Evolutionary conservation across 2,329 filamentous ascomycete genomes (phyloP).

Genomic region (Pseudogymnoascus sp.): DNA sequence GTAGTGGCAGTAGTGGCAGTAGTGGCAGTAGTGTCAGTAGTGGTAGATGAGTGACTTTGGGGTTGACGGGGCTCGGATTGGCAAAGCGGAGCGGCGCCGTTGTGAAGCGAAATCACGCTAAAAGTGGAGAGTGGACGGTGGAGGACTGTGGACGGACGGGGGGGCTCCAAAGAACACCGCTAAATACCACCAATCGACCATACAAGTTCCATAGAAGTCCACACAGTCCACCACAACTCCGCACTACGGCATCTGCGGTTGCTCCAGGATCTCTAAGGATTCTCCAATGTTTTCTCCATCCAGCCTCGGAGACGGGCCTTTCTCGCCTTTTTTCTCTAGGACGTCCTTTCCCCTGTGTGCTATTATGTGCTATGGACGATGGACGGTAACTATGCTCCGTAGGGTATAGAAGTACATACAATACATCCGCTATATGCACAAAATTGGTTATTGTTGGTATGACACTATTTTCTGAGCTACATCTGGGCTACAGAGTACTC

Average conservation of each 20-base stretch:
- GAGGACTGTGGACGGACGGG: conserved; percentile 24
- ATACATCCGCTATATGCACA: neutral
- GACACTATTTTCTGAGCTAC: neutral
- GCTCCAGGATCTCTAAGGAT: neutral
- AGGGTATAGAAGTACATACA: neutral
- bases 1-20: neutral
- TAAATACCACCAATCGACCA: neutral
- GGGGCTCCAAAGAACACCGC: neutral
- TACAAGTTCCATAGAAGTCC: neutral
- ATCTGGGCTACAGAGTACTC: neutral
- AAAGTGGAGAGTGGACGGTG: conserved; percentile 19
- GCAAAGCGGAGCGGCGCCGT: conserved; percentile 2
- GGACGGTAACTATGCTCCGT: neutral
- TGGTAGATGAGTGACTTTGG: conserved; percentile 1
- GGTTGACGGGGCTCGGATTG: conserved; percentile 3
- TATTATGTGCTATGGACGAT: neutral
- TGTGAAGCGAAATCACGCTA: conserved; percentile 6
- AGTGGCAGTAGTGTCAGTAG: too few species aligned
- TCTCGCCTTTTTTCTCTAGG: neutral
- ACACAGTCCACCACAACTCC: neutral
- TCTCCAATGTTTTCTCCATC: neutral
- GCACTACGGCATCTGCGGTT: neutral
- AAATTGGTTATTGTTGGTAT: neutral
- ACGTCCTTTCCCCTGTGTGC: neutral
- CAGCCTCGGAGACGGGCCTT: conserved; percentile 5